Evolutionary conservation across 1,284 basidiomycete genomes (phyloP).

Genomic region (Leccinum ponderosum): DNA sequence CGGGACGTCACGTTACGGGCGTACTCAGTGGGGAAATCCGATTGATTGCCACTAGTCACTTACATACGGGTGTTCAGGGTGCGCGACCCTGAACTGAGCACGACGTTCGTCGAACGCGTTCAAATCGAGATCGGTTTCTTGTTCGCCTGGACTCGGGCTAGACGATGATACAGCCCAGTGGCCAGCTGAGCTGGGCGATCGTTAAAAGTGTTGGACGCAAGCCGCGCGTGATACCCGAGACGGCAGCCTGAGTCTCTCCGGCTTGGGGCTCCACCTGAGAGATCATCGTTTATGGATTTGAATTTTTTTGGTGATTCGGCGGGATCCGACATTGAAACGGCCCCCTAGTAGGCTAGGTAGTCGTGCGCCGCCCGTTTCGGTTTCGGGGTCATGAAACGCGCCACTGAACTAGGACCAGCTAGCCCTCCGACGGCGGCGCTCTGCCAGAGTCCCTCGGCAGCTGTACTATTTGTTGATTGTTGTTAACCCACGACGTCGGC

Average conservation of each 20-base stretch:
- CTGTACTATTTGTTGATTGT: neutral
- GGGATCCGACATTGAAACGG: neutral
- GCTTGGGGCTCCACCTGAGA: neutral
- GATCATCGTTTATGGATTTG: neutral
- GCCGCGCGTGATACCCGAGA: neutral
- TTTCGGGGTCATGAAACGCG: neutral
- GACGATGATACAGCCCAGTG: neutral
- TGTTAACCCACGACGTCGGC: neutral
- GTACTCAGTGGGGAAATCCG: neutral
- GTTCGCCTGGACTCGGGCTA: neutral
- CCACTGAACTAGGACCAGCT: neutral
- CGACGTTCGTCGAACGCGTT: neutral
- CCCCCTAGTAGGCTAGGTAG: neutral
- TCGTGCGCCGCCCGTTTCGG: neutral
- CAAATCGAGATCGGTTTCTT: neutral
- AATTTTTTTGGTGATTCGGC: neutral
- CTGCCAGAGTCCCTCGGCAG: neutral
- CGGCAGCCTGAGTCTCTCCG: neutral
- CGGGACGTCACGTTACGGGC: neutral
- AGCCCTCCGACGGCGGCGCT: neutral
- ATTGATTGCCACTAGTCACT: constrained; percentile 1
- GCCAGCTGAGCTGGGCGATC: neutral
- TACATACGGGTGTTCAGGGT: neutral
- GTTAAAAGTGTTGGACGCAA: neutral
- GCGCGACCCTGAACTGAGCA: constrained; percentile 5